Percentiles rank a stretch among this genome's conserved stretches.
phyloP scores from a whole-genome alignment of 352 stramenopile species.

The Phytophthora multivora region DNA sequence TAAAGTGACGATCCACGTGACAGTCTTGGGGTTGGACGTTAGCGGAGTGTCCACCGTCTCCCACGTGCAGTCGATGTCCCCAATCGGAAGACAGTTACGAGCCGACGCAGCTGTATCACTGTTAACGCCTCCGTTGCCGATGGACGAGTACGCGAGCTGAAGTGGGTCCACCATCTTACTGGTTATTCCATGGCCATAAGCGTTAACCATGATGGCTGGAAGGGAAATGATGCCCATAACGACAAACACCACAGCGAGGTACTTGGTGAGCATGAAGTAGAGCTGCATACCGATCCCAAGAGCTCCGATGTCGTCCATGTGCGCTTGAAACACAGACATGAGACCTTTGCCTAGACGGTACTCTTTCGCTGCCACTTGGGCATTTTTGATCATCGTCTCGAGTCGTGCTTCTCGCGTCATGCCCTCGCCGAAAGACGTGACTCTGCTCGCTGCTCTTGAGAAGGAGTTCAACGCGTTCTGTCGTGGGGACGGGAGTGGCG shows the following conservation, averaged over 20 bases:
- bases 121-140: slow-evolving; percentile 54
- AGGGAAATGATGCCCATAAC: slow-evolving; percentile 50
- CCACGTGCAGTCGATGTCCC: slow-evolving; percentile 51
- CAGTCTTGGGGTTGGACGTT: slow-evolving; percentile 40
- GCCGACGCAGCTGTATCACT: slow-evolving; percentile 23
- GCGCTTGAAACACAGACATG: slow-evolving; percentile 37
- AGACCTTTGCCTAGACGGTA: slow-evolving; percentile 44
- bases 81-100: slow-evolving; percentile 39
- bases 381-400: slow-evolving; percentile 26
- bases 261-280: slow-evolving; percentile 68
- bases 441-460: slow-evolving; percentile 2
- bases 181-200: slow-evolving; percentile 52
- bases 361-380: slow-evolving; percentile 24
- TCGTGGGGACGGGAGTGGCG: neutral
- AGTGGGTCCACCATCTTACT: slow-evolving; percentile 47
- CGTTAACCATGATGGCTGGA: slow-evolving; percentile 45
- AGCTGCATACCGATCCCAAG: slow-evolving; percentile 63
- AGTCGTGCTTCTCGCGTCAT: slow-evolving; percentile 22
- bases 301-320: slow-evolving; percentile 50
- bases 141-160: slow-evolving; percentile 44
- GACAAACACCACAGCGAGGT: slow-evolving; percentile 39
- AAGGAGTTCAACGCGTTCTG: slow-evolving; percentile 1
- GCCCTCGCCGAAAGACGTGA: slow-evolving; percentile 8
- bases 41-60: slow-evolving; percentile 49
- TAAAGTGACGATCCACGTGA: slow-evolving; percentile 54